Evolutionary conservation across 768 basidiomycete genomes (phyloP), one percentile per base, ranked within the genome.

Genomic region (Leucocoprinus birnbaumii): DNA sequence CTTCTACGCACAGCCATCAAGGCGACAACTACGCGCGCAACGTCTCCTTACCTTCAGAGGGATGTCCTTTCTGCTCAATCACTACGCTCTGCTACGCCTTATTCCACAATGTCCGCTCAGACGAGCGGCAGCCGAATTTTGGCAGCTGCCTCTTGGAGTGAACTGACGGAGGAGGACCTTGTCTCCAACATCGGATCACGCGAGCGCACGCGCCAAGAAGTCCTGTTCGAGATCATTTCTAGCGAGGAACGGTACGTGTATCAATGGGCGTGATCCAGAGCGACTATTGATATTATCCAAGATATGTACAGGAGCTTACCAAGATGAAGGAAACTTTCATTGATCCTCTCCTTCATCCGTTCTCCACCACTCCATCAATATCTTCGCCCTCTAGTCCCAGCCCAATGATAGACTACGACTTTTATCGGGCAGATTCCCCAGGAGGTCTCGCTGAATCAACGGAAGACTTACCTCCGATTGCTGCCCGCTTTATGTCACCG

Each of bases 251-350:
- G 94, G 91, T 92, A 64, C 48, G 82, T 71, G 22, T 14, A 38
- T 25, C 46, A 11, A 38, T 51, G 48, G 14, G 45, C 49, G 9
- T 40, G 34, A 58, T 3, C 57, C 25, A 44, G 18, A 38, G 31
- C 43, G 16, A 44, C 19, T 40, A 37, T 50, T 65, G 52, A 63
- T 58, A 55, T 51, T 26, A 55, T 50, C 48, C 1, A 66, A 97
- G 94, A 84, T 98, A 98, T 66, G 93, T 98, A 34, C 82, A 82
- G 62, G 95, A 98, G 63, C 80, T 98, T 9, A 70, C 85, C 62
- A 91, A 89, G 72, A 87, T 98, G 83, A 94, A 92, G 73, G 91
- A 94, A 60, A 94, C 90, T 0, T 97, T 97, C 63, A 91, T 94
- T 63, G 87, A 89, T 58, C 87, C 91, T 8, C 80, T 96, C 31